Evolutionary conservation across 208 protist species (phyloP), one percentile per base, ranked within the genome.

Genomic region (Wallacemonas sp.): DNA sequence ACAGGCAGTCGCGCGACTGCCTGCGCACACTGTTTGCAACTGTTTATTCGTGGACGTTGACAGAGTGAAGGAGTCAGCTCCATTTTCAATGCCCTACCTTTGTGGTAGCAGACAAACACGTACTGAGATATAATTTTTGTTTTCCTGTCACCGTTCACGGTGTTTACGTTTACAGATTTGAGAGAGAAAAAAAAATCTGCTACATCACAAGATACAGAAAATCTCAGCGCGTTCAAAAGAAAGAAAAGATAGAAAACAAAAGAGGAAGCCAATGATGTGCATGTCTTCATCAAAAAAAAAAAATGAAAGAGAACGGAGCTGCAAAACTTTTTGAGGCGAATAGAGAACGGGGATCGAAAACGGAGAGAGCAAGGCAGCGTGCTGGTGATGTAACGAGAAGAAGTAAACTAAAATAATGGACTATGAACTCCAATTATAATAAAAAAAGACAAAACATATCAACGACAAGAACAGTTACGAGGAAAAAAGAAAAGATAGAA

Each of bases 391-490:
- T 41, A 0, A 16, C 0, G 36, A 41, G 14, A 41, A 41, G 36
- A 41, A 41, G 36, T 16, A 41, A 41, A 41, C 10, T 16, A 41
- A 16, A 57, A 57, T 36, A 32, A 31, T 20, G 7, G 16, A 32
- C 31, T 57, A 20, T 1, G 16, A 31, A 1, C 12, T 44, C 57
- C 8, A 63, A 42, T 42, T 42, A 26, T 10, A 42, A 16, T 5
- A 16, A 28, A 18, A 22, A 36, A 49, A 23, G 11, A 50, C 36
- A 33, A 5, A 41, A 57, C 18, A 7, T 65, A 52, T 50, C 3
- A 36, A 41, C 8, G 55, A 67, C 33, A 36, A 36, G 41, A 67
- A 36, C n/a, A n/a, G n/a, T n/a, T n/a, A n/a, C n/a, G n/a, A n/a
- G 7, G 26, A 50, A 65, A 48, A 48, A 14, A 48, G 44, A 48